phyloP scores from a whole-genome alignment of 2,329 filamentous ascomycete species.

The Talaromyces sp. region DNA sequence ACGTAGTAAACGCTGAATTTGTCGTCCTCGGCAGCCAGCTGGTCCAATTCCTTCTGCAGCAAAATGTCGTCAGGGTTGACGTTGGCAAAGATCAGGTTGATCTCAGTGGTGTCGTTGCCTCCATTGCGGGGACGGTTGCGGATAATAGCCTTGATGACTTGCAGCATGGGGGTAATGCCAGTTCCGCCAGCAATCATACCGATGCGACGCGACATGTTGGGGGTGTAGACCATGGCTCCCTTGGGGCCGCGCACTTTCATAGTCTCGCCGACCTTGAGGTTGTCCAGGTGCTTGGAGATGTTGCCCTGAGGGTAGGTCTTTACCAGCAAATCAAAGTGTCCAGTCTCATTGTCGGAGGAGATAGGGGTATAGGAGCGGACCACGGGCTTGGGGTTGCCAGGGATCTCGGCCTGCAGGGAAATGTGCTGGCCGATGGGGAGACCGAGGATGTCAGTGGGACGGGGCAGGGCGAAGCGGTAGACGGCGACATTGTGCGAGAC shows the following conservation, averaged over 20 bases:
- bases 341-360: slow-evolving; percentile 80
- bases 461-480: slow-evolving; percentile 88
- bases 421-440: slow-evolving; percentile 99
- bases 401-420: slow-evolving; percentile 79
- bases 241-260: slow-evolving; percentile 93
- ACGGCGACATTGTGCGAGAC: slow-evolving; percentile 98
- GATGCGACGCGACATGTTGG: slow-evolving; percentile 93
- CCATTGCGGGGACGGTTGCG: slow-evolving; percentile 63
- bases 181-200: slow-evolving; percentile 98
- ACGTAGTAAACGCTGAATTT: slow-evolving; percentile 90
- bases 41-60: slow-evolving; percentile 84
- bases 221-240: slow-evolving; percentile 94
- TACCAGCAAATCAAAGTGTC: slow-evolving; percentile 93
- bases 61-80: slow-evolving; percentile 90
- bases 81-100: slow-evolving; percentile 96
- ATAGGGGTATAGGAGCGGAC: slow-evolving; percentile 91
- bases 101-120: slow-evolving; percentile 76
- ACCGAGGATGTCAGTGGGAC: slow-evolving; percentile 74
- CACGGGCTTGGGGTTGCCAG: slow-evolving; percentile 75
- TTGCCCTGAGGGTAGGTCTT: slow-evolving; percentile 98
- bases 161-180: slow-evolving; percentile 97
- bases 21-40: slow-evolving; percentile 69
- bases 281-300: slow-evolving; percentile 89
- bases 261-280: slow-evolving; percentile 73
- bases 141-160: slow-evolving; percentile 87